phyloP scores from a whole-genome alignment of 371 early-diverging fungal species.

The Funneliformis caledonium region DNA sequence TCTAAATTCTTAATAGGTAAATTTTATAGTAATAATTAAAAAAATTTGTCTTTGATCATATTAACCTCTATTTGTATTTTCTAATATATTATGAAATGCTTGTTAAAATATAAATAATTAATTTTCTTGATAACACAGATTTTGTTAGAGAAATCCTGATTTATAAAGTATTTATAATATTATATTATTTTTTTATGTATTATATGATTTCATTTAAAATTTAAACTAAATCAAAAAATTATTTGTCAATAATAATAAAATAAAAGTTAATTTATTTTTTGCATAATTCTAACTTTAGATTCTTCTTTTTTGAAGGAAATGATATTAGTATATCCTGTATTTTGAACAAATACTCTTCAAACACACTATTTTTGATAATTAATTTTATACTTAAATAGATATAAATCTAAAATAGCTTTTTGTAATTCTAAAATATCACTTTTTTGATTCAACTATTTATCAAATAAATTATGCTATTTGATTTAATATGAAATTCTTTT shows the following conservation, averaged over 20 bases:
- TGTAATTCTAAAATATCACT: conserved; percentile 4
- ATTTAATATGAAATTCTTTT: background rate
- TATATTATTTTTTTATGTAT: no score
- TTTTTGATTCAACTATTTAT: background rate
- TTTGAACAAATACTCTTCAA: background rate
- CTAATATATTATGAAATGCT: background rate
- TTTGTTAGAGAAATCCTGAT: background rate
- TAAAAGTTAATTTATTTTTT: no score
- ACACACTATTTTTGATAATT: background rate
- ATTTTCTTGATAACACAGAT: background rate
- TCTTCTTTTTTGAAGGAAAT: background rate
- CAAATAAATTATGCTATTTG: conserved; percentile 1
- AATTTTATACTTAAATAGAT: background rate
- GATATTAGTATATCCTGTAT: background rate
- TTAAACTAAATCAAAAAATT: no score
- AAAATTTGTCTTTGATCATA: conserved; percentile 6
- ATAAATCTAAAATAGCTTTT: background rate
- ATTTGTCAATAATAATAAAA: no score
- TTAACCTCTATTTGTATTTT: conserved; percentile 7
- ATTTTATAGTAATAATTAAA: conserved; percentile 8
- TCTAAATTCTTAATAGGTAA: conserved; percentile 1
- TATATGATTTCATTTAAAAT: no score
- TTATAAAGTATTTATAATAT: no score
- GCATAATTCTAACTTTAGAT: background rate
- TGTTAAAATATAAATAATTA: background rate